Evolutionary conservation across 164 flowering plant genomes (phyloP), one percentile per base, ranked within the genome.

Genomic region (Aristolochia californica): DNA sequence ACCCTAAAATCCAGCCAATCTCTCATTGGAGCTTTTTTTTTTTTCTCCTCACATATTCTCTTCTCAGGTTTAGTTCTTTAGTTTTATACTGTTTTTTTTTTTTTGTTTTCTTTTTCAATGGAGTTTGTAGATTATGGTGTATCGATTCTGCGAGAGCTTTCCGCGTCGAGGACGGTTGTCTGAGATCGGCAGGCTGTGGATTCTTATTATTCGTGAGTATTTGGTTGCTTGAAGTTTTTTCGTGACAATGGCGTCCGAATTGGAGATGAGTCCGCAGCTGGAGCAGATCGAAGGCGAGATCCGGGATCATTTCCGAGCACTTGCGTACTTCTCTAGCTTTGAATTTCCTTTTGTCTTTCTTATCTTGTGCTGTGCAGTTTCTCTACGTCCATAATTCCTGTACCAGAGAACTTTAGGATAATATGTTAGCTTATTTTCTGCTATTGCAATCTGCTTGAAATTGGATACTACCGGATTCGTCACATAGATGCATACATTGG

Each of bases 201-300:
- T 34, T 34, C 40, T 34, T 7, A 34, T 34, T 8, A 34, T 34
- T 34, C n/a, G n/a, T 3, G 7, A 34, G 40, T 2, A 34, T 2
- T 28, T 7, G 11, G 40, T 8, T 12, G 21, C 45, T 57, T 25
- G 60, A 45, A 58, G 44, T 56, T 38, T 45, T 24, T 16, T 54
- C n/a, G 40, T 14, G 25, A 50, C 27, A 14, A 73, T 74, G 77
- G 77, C 72, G 59, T 22, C 13, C 58, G 68, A 74, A 0, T n/a
- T 69, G 55, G 56, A 53, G 70, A 63, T 73, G 73, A 66, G 58
- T 38, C 57, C 68, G 16, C 70, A 87, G 74, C 68, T 93, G 78
- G 97, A 89, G 78, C 96, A 84, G 91, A 85, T 87, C 87, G 87
- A 93, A 58, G 97, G 91, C n/a, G 95, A 93, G 72, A 81, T 93